Evolutionary conservation across 2,329 filamentous ascomycete genomes (phyloP).

Genomic region (Rhinocladiella mackenziei): DNA sequence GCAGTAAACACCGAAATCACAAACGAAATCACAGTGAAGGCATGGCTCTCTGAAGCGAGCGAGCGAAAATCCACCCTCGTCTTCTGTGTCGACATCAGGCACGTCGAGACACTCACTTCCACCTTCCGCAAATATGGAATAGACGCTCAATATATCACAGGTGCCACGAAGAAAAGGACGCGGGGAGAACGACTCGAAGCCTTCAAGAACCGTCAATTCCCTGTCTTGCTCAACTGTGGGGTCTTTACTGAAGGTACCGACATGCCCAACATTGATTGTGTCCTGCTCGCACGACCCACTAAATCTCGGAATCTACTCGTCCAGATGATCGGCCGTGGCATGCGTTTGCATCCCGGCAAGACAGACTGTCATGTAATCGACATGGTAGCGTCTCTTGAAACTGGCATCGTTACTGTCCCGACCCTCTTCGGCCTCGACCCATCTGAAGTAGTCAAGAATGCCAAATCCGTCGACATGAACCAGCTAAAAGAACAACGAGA

Average conservation of each 20-base stretch:
- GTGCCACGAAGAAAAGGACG: slow-evolving; percentile 66
- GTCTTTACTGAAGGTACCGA: slow-evolving; percentile 98
- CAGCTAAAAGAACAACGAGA: slow-evolving; percentile 37
- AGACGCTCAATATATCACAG: slow-evolving; percentile 82
- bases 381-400: slow-evolving; percentile 81
- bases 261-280: slow-evolving; percentile 94
- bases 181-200: slow-evolving; percentile 67
- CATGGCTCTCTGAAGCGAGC: slow-evolving; percentile 74
- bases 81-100: slow-evolving; percentile 87
- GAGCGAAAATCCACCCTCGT: slow-evolving; percentile 79
- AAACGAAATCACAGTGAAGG: slow-evolving; percentile 79
- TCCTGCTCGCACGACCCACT: slow-evolving; percentile 82
- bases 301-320: slow-evolving; percentile 88
- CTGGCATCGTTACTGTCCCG: slow-evolving; percentile 82
- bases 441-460: slow-evolving; percentile 66
- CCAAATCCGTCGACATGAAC: slow-evolving; percentile 60
- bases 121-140: slow-evolving; percentile 73
- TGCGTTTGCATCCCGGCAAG: slow-evolving; percentile 78
- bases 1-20: slow-evolving; percentile 76
- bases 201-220: slow-evolving; percentile 73
- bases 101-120: slow-evolving; percentile 70
- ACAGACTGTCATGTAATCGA: slow-evolving; percentile 91
- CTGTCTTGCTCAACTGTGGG: slow-evolving; percentile 88
- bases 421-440: slow-evolving; percentile 92
- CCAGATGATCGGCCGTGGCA: slow-evolving; percentile 95